Evolutionary conservation across 805 yeast genomes (phyloP).

Genomic region (Nakazawaea molendinolei): DNA sequence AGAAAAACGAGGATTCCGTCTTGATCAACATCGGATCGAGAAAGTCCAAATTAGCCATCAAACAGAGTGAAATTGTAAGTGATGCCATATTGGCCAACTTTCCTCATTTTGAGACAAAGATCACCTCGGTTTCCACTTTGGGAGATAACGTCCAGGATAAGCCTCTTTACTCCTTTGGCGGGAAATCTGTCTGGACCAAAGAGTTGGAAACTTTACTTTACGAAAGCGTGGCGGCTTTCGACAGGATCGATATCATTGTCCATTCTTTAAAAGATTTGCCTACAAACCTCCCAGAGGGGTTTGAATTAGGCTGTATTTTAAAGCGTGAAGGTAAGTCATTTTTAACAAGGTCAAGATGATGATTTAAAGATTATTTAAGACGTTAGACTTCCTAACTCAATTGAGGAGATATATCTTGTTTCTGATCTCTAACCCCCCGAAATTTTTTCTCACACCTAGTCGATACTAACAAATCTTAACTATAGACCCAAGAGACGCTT

Average conservation of each 20-base stretch:
- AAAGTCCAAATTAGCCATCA: slow-evolving; percentile 79
- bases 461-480: slow-evolving; percentile 8
- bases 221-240: slow-evolving; percentile 51
- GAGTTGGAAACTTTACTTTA: slow-evolving; percentile 80
- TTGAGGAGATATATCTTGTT: slow-evolving; percentile 23
- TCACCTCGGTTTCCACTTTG: slow-evolving; percentile 74
- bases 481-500: slow-evolving; percentile 84
- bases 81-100: slow-evolving; percentile 47
- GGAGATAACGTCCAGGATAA: slow-evolving; percentile 84
- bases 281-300: slow-evolving; percentile 82
- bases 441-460: neutral
- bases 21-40: slow-evolving; percentile 71
- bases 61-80: slow-evolving; percentile 74
- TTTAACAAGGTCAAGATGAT: slow-evolving; percentile 15
- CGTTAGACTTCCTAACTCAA: slow-evolving; percentile 31
- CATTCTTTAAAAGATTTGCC: slow-evolving; percentile 93
- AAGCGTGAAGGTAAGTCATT: slow-evolving; percentile 52
- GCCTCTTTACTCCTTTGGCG: slow-evolving; percentile 93
- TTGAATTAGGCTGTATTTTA: slow-evolving; percentile 81
- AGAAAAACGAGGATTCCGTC: neutral
- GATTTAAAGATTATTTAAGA: slow-evolving; percentile 25
- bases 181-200: slow-evolving; percentile 94
- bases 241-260: slow-evolving; percentile 79
- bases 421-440: slow-evolving; percentile 6
- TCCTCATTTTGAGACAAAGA: slow-evolving; percentile 66